phyloP scores from a whole-genome alignment of 192 early-diverging fungal genomes.

The Allomyces javanicus region DNA sequence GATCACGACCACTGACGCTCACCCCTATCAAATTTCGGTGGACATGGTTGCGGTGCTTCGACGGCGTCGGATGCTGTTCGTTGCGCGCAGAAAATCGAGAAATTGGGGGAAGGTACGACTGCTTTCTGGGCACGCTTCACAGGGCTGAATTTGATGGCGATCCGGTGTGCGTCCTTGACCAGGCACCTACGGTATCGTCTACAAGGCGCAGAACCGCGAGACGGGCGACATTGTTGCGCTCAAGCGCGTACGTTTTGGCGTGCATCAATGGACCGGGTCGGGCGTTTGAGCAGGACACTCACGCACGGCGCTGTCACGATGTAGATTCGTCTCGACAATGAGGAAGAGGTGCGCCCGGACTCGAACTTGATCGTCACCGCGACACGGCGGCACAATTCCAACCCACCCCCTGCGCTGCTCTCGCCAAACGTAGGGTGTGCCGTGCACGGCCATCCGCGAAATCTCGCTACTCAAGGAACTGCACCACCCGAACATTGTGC shows the following conservation, averaged over 20 bases:
- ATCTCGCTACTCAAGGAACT: slow-evolving; percentile 67
- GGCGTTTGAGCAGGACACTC: too few relatives aligned
- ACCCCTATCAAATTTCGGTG: slow-evolving; percentile 1
- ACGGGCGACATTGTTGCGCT: slow-evolving; percentile 92
- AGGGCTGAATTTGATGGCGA: background rate
- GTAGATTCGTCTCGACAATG: slow-evolving; percentile 62
- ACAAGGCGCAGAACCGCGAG: slow-evolving; percentile 93
- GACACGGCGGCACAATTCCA: too few relatives aligned
- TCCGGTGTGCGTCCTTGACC: background rate
- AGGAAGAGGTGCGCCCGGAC: slow-evolving; percentile 35
- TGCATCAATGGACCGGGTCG: too few relatives aligned
- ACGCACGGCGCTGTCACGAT: background rate
- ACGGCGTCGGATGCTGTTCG: too few relatives aligned
- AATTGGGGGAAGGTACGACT: slow-evolving; percentile 70
- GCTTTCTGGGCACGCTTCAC: background rate
- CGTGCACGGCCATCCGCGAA: slow-evolving; percentile 57
- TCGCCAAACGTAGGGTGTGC: background rate
- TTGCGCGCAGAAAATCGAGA: slow-evolving; percentile 76
- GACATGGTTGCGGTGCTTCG: background rate
- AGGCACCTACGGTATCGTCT: slow-evolving; percentile 95
- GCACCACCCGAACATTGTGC: slow-evolving; percentile 48
- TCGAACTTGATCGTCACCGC: too few relatives aligned
- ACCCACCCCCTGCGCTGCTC: too few relatives aligned
- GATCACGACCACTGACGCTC: background rate
- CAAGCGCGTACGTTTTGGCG: slow-evolving; percentile 42